Conservation (phyloP, 345 rosid species). For the Citrus unshiu region DNA sequence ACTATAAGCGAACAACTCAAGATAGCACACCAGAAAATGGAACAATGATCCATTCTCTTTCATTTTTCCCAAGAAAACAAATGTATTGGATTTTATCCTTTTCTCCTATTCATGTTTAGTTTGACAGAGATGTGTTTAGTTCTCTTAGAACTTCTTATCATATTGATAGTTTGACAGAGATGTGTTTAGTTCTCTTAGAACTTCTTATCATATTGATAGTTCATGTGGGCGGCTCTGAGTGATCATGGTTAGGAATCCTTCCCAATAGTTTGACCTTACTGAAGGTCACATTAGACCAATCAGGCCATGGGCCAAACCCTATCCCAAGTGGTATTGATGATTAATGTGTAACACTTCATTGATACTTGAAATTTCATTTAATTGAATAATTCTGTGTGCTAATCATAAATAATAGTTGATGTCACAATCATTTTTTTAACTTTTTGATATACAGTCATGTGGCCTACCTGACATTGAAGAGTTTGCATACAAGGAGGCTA, state of each 20-base stretch:
- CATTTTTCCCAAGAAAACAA: neutral
- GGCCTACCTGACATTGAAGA: slow-evolving; percentile 75
- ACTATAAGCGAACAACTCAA: neutral
- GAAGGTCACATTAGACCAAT: neutral
- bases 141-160: neutral
- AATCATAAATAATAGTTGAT: neutral
- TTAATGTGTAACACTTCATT: neutral
- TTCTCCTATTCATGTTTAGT: neutral
- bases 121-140: neutral
- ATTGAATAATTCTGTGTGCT: neutral
- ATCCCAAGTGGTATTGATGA: neutral
- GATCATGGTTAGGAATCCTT: neutral
- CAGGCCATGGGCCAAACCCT: too few relatives aligned
- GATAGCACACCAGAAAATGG: neutral
- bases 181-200: neutral
- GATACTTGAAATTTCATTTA: neutral
- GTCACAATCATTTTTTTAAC: neutral
- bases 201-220: neutral
- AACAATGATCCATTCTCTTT: neutral
- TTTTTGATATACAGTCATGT: slow-evolving; percentile 29
- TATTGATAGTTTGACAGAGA: neutral
- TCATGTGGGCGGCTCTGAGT: neutral
- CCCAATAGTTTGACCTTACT: too few relatives aligned
- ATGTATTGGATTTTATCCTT: neutral
- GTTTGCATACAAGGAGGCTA: slow-evolving; percentile 45